These are phyloP conservation scores for Epichloe typhina DNA, from an alignment of 2,329 filamentous ascomycete species.

Conservation along the genomic window DNA sequence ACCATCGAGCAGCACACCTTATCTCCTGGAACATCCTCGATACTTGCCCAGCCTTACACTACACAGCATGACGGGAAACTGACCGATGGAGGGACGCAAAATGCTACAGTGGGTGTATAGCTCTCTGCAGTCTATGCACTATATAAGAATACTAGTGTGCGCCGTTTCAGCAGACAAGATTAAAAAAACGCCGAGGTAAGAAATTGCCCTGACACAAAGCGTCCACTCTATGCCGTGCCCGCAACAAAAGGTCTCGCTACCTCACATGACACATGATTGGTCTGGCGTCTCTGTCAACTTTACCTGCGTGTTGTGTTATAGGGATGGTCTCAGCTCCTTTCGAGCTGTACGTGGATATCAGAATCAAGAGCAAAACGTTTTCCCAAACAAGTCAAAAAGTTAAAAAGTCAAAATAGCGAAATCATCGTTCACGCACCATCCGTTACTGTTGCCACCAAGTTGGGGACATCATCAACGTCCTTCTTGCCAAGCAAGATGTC, in stretches of 20 bases:
- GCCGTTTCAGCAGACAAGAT: neutral
- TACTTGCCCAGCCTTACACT: too few relatives aligned
- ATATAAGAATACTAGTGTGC: neutral
- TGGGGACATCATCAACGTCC: constrained; percentile 69
- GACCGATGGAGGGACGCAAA: neutral
- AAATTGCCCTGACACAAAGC: neutral
- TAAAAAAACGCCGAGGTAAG: neutral
- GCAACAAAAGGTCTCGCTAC: neutral
- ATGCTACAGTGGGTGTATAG: too few relatives aligned
- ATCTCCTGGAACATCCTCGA: too few relatives aligned
- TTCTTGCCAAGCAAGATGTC: constrained; percentile 64
- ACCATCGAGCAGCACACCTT: too few relatives aligned
- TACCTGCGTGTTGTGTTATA: neutral
- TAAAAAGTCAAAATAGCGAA: too few relatives aligned
- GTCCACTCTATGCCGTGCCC: neutral
- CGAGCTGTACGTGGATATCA: neutral
- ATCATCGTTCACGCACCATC: constrained; percentile 5
- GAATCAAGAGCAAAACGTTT: neutral
- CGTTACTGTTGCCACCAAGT: constrained; percentile 35
- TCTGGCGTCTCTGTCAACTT: neutral
- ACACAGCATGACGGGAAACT: neutral
- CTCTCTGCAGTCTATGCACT: neutral
- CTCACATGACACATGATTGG: neutral
- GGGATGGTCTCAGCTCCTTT: neutral
- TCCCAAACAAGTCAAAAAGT: neutral